A percentile compares a stretch with the other conserved stretches of the same genome.
Conservation (phyloP, 176 grass and related monocot genomes). For the maize (Zea mays) region Zm-B73-REFERENCE-NAM-5.0 NC_050097.1:165145001-165145500, state of each 20-base stretch:
- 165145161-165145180: conserved; percentile 28
- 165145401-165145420: not conserved
- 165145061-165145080: conserved; percentile 7
- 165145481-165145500: too few species aligned
- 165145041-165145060: not conserved
- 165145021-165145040: not conserved
- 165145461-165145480: too few species aligned
- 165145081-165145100: conserved; percentile 13
- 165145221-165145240: not conserved
- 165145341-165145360: not conserved
- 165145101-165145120: not conserved
- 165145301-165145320: conserved; percentile 7
- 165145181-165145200: conserved; percentile 13
- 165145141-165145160: not conserved
- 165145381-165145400: not conserved
- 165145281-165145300: not conserved
- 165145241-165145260: conserved; percentile 3
- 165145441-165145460: not conserved
- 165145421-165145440: not conserved
- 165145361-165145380: not conserved
- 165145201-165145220: conserved; percentile 22
- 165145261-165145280: not conserved
- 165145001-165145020: conserved; percentile 18
- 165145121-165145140: conserved; percentile 29
- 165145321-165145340: not conserved